Evolutionary conservation across 306 rosid genomes (phyloP).

Genomic region (Alnus glutinosa): DNA sequence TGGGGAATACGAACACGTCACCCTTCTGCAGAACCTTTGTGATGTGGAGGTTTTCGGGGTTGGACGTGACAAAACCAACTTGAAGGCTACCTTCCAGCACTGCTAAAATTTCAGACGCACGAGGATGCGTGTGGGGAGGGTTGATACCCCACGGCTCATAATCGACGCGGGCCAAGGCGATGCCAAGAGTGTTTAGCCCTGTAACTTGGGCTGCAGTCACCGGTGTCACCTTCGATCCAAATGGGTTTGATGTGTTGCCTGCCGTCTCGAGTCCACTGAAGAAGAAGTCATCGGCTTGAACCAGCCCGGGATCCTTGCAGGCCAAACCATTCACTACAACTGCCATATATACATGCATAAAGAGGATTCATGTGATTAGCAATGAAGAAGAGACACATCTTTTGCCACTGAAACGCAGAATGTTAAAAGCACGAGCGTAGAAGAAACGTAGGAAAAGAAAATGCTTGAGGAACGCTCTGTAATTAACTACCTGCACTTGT

Average conservation of each 20-base stretch:
- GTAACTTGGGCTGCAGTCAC: constrained; percentile 24
- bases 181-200: constrained; percentile 37
- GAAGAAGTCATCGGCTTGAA: constrained; percentile 35
- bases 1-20: constrained; percentile 36
- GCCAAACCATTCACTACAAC: constrained; percentile 27
- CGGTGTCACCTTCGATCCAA: constrained; percentile 32
- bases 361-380: not conserved
- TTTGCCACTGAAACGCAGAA: too few relatives aligned
- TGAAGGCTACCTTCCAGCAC: constrained; percentile 36
- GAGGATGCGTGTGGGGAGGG: constrained; percentile 39
- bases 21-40: constrained; percentile 25
- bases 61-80: constrained; percentile 39
- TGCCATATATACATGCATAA: not conserved
- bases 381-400: not conserved
- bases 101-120: constrained; percentile 26
- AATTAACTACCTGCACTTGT: constrained; percentile 20
- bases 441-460: not conserved
- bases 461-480: too few relatives aligned
- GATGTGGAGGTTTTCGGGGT: constrained; percentile 25
- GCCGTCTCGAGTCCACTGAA: constrained; percentile 27
- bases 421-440: too few relatives aligned
- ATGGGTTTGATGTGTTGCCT: constrained; percentile 33
- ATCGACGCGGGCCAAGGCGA: constrained; percentile 30
- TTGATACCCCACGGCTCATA: constrained; percentile 33
- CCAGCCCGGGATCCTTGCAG: constrained; percentile 35